Evolutionary conservation across 2,329 filamentous ascomycete species (phyloP), one percentile per base, ranked within the genome.

Genomic region (Daldinia sp.): DNA sequence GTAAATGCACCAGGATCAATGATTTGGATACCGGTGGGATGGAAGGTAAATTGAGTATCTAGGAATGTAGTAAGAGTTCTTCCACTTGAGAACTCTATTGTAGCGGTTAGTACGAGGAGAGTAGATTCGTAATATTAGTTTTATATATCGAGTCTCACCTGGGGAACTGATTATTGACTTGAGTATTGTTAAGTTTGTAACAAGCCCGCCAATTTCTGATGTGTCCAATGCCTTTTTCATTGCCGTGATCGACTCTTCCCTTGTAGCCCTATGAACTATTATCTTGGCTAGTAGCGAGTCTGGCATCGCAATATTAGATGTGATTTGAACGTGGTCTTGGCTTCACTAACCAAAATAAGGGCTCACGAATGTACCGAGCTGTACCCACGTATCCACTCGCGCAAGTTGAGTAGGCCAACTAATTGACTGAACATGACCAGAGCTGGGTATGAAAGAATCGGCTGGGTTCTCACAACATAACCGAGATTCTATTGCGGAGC

Each of bases 341-440:
- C 6, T 34, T 51, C 19, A 63, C 61, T n/a, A 17, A 70, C 84
- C 85, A 54, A 88, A 89, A 60, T 85, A 79, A 1, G 86, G 81
- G 4, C 83, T 84, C 35, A 90, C 79, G 2, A 78, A 81, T 2
- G 82, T 81, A 4, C 87, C 87, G 1, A 81, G 82, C 55, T 82
- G 80, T 1, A 89, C 79, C 87, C 87, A 90, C 0, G 86, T 89
- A 67, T 90, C 88, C 23, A 90, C 81, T 3, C 88, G 80, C 21
- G 82, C 77, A 3, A 79, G 79, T 0, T 78, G 67, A 0, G 79
- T 71, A 10, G 83, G 80, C 81, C 86, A 89, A 13, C 79, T 68
- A 0, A 90, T 83, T 19, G 82, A 77, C 39, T 87, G 85, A 1
- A 90, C 73, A 1, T 82, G 74, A 1, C 88, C 88, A 0, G 87